Base-by-base conservation (phyloP, 371 early-diverging fungal species). In the Rhizopus microsporus region DNA sequence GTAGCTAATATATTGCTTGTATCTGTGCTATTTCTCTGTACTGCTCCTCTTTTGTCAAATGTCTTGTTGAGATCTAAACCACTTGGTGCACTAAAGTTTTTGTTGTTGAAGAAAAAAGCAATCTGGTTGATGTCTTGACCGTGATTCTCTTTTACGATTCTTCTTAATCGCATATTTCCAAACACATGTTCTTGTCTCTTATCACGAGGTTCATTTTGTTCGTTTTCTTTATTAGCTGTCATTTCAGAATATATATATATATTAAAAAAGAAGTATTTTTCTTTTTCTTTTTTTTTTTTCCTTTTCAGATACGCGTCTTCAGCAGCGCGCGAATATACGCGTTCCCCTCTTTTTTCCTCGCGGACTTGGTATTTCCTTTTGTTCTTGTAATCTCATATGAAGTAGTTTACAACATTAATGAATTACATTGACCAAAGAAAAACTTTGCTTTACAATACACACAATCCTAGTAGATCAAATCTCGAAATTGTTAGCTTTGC, bases 91-190 rank as follows among this genome's bases (percentile, higher is more conserved):
- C 60, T 59, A 62, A 71, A 74, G 39, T 84, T 75, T 32, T 76
- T 76, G 32, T 72, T 80, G 71, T 87, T 84, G 64, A 85, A 79
- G 65, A 88, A 87, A 56, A 93, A 90, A 1, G 85, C 72, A 8
- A 92, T 60, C 54, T 89, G 88, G 35, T 85, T 79, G 57, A 94
- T 85, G 17, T 86, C 82, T 38, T 72, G 62, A 48, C 85, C 87
- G 63, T 94, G 94, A 69, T 94, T 94, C 68, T 94, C 94, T 51
- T 91, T 88, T 35, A 93, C 85, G 47, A 94, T 90, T 54, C 94
- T 81, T 10, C 91, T 84, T 45, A 93, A 77, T 30, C 88, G 77
- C 68, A 92, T 71, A 68, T 89, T 88, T n/a, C 61, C 56, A 71
- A 92, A 90, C 16, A 90, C 76, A 35, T 62, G 59, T 54, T 70